These are phyloP conservation scores for Penicillium cataractarum DNA, from an alignment of 495 filamentous ascomycete genomes.

Conservation along the genomic window DNA sequence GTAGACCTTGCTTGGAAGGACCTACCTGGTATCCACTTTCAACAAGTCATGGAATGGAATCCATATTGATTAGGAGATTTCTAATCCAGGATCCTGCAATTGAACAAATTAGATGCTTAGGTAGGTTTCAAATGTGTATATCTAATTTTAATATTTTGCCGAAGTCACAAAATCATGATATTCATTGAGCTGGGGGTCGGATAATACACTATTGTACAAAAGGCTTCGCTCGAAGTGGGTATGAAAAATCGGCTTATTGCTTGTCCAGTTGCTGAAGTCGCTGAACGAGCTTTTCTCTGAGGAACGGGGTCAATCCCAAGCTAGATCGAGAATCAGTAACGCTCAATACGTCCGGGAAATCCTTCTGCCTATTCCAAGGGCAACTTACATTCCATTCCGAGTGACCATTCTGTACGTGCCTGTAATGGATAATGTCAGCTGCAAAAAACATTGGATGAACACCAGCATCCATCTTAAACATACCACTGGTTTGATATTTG, in stretches of 20 bases:
- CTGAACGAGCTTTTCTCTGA: conserved; percentile 60
- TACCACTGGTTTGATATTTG: conserved; percentile 63
- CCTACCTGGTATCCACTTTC: not conserved
- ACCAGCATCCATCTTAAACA: conserved; percentile 2
- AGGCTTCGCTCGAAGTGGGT: conserved; percentile 1
- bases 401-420: conserved; percentile 61
- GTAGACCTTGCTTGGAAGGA: no score
- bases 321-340: conserved; percentile 35
- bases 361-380: not conserved
- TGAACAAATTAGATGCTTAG: not conserved
- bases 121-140: not conserved
- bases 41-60: no score
- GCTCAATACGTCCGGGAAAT: not conserved
- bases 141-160: no score
- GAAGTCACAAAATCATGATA: not conserved
- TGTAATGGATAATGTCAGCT: conserved; percentile 23
- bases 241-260: conserved; percentile 5
- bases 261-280: conserved; percentile 42
- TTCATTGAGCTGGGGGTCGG: not conserved
- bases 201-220: conserved; percentile 30
- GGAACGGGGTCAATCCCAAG: conserved; percentile 59
- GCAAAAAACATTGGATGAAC: not conserved
- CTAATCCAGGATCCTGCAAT: not conserved
- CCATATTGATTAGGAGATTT: no score
- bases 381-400: conserved; percentile 62